Evolutionary conservation across 31 red algal species (phyloP), one percentile per base, ranked within the genome.

Genomic region (Endocladia muricata): DNA sequence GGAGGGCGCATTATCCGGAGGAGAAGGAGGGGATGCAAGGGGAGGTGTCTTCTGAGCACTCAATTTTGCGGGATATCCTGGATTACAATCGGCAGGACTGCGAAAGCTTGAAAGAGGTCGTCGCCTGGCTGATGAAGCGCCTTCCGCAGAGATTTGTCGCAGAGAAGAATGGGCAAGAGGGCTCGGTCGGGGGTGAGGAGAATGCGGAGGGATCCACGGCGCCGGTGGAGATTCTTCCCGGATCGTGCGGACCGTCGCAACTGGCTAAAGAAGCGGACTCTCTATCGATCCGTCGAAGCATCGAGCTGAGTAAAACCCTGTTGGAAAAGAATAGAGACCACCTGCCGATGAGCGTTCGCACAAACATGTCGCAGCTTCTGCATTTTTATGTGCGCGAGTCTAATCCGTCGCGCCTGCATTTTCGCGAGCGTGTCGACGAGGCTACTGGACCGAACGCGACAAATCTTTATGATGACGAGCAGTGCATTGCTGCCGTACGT

Each of bases 51-150:
- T 36, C 22, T 21, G 1, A 19, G 23, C n/a, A 38, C 5, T 38
- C 37, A 0, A 74, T 78, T 63, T 55, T 94, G 42, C 6, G 39
- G 17, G 56, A 88, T 43, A 94, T 94, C 35, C 44, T 30, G 32
- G 26, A 51, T 2, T 94, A 94, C 42, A 94, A 94, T 56, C 23
- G 68, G 41, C 91, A 89, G 71, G 91, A 94, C 48, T 94, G 91
- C 63, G 41, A 84, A 31, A 88, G 83, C 21, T 54, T 94, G 17
- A 41, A 65, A 72, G 39, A 79, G 37, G 73, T 94, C 55, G 82
- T 88, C 2, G 49, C 33, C 28, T 94, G 91, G 91, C 40, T 94
- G 26, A 15, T 52, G 64, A 41, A 36, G 22, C 55, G 32, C 13
- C 67, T 84, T 31, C 73, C 60, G 13, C 32, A 41, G 25, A 44